phyloP scores from a whole-genome alignment of 495 filamentous ascomycete genomes.

The Sordaria brevicollis region DNA sequence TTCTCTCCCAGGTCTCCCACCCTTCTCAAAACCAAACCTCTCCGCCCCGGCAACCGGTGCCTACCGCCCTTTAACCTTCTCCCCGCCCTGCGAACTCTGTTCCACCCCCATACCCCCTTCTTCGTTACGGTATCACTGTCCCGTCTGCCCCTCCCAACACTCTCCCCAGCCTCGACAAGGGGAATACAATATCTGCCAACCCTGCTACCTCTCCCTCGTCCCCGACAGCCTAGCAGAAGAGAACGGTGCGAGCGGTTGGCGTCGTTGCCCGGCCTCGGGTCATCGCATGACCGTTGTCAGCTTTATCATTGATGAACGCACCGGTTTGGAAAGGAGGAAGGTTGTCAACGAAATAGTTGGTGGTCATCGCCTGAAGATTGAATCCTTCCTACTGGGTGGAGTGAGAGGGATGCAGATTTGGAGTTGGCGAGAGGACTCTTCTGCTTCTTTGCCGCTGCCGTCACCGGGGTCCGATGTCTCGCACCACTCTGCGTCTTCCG shows the following conservation, averaged over 20 bases:
- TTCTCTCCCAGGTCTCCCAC: background rate
- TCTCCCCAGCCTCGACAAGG: conserved; percentile 44
- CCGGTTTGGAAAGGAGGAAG: conserved; percentile 35
- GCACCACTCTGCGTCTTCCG: background rate
- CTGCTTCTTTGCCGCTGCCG: background rate
- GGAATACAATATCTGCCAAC: conserved; percentile 74
- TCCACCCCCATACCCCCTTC: conserved; percentile 56
- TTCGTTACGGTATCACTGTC: conserved; percentile 65
- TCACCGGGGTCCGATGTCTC: background rate
- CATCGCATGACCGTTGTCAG: conserved; percentile 78
- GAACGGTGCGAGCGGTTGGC: conserved; percentile 71
- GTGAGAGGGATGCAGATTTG: conserved; percentile 24
- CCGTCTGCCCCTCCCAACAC: conserved; percentile 25
- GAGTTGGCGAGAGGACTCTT: background rate
- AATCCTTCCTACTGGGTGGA: conserved; percentile 13
- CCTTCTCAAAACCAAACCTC: conserved; percentile 14
- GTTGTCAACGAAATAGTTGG: conserved; percentile 54
- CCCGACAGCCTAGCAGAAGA: conserved; percentile 52
- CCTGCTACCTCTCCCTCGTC: conserved; percentile 62
- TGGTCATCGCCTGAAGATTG: conserved; percentile 45
- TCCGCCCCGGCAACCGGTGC: conserved; percentile 18
- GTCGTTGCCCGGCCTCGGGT: conserved; percentile 56
- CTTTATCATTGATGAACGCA: conserved; percentile 51
- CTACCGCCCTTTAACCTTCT: conserved; percentile 51
- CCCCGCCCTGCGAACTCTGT: conserved; percentile 67